Evolutionary conservation across 2,329 filamentous ascomycete genomes (phyloP), one percentile per base, ranked within the genome.

Genomic region (Sarocladiaceae sp.): DNA sequence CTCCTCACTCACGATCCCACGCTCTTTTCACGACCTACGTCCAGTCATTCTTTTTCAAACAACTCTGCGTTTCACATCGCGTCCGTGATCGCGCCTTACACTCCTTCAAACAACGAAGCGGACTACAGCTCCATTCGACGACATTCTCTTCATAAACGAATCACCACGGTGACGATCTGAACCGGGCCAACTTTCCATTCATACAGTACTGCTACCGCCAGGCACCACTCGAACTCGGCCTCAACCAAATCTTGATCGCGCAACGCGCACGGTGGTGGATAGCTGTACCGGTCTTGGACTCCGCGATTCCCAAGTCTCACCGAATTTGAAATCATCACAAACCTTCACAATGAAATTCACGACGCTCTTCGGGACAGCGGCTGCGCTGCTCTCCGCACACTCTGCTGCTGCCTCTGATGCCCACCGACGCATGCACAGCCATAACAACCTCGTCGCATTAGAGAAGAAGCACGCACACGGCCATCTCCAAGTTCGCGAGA

Each of bases 311-410:
- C 6, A 6, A n/a, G 32, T n/a, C 32, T n/a, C n/a, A 18, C 4
- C 4, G 11, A 10, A 12, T 29, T 41, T 29, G 37, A 29, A 27
- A 20, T 29, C 24, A 42, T 47, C 42, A 33, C 44, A 32, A 33
- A n/a, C n/a, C 41, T 33, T 48, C 54, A 61, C 57, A 51, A 82
- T 81, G 78, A 80, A 72, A 65, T 56, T 73, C 59, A 64, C 68
- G 24, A 31, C n/a, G 47, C 50, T 76, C 48, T 67, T 73, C 51
- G 64, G 69, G 58, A 68, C 68, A 51, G 79, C 47, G 68, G 68
- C 58, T 68, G 52, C 74, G 20, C 56, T 80, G 33, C 57, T 77
- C 49, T 65, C 66, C 19, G 59, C 63, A 27, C 63, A 69, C 24
- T 27, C 37, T 7, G 15, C 37, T 4, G 29, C 24, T 4, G 61